phyloP scores from a whole-genome alignment of 345 rosid species.

The Pugionium cornutum region DNA sequence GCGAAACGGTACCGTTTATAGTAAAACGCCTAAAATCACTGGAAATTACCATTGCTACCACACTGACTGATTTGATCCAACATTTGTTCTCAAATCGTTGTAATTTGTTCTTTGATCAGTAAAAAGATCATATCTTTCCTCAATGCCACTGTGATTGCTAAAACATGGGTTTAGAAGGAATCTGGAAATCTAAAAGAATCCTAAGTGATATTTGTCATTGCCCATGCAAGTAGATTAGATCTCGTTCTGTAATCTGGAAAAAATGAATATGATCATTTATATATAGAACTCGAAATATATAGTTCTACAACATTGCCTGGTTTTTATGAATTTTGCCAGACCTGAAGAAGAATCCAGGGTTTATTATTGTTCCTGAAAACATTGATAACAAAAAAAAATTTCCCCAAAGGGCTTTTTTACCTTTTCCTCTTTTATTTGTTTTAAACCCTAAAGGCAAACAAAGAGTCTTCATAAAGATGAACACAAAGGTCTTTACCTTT shows the following conservation, averaged over 20 bases:
- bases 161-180: no score
- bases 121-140: no score
- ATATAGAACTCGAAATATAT: constrained; percentile 25
- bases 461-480: constrained; percentile 22
- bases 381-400: not conserved
- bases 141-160: no score
- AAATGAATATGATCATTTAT: constrained; percentile 16
- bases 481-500: not conserved
- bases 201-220: no score
- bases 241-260: not conserved
- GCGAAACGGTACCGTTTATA: not conserved
- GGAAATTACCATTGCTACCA: no score
- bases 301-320: constrained; percentile 40
- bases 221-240: no score
- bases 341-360: constrained; percentile 28
- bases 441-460: constrained; percentile 34
- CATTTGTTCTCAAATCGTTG: no score
- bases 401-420: constrained; percentile 7
- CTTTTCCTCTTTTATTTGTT: constrained; percentile 31
- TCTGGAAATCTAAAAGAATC: no score
- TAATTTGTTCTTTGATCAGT: no score
- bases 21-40: not conserved
- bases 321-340: constrained; percentile 10
- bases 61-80: no score
- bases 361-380: constrained; percentile 35